Evolutionary conservation across 2,329 filamentous ascomycete genomes (phyloP), one percentile per base, ranked within the genome.

Genomic region (Talaromyces funiculosus): DNA sequence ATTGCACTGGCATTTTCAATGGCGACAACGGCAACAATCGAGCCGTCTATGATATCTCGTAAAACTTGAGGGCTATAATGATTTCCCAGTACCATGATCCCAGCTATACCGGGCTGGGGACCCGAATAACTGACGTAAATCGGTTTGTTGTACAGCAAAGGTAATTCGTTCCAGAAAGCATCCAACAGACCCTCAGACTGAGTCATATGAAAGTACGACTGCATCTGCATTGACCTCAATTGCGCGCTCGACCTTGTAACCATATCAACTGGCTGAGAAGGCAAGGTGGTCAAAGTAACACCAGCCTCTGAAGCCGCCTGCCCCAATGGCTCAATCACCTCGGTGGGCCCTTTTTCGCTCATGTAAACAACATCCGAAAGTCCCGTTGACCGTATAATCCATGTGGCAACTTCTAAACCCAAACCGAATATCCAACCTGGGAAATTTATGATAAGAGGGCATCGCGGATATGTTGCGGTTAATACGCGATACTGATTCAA

Each of bases 151-250:
- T 71, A 70, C 7, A 76, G 77, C 8, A 86, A 72, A 0, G 82
- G 76, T 3, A 71, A 71, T 3, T 74, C 66, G 24, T 73, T 72
- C 81, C 82, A 86, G 3, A 72, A 66, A 2, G 74, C 69, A 38
- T 68, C 69, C 31, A 61, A 65, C 22, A 69, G 45, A 40, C 67
- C 66, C 33, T 58, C 62, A 8, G 70, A 67, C 40, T 70, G 69
- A 18, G 70, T 69, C 66, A 72, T 66, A 67, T 86, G 84, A 68
- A 86, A 86, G 67, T 86, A 86, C 1, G 84, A 84, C 63, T 85
- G 80, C 63, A 80, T 82, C 63, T 85, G 83, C 83, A 86, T 86
- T 20, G 77, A 75, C 49, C 81, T 75, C 6, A 83, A 67, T 61
- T 85, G 81, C 1, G 77, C 75, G 29, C 81, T 80, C 24, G 79